Evolutionary conservation across 2,329 filamentous ascomycete genomes (phyloP).

Genomic region (Fusarium longipes): DNA sequence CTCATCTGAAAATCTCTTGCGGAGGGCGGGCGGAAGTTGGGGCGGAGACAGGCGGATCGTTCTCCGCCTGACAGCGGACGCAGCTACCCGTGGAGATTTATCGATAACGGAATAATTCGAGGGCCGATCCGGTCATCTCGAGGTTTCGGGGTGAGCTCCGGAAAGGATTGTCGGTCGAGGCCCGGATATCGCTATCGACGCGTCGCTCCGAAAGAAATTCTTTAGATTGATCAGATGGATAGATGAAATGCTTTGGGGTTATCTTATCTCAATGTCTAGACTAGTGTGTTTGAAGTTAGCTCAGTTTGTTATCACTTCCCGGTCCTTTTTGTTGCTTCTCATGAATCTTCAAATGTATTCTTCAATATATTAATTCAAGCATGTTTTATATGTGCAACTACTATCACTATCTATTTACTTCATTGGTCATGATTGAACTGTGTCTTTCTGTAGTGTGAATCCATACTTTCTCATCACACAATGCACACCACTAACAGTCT

Average conservation of each 20-base stretch:
- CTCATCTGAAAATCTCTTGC: constrained; percentile 26
- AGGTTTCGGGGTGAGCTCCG: not conserved
- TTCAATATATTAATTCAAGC: not conserved
- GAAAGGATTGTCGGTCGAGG: not conserved
- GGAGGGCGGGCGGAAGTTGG: constrained; percentile 18
- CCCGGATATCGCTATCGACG: not conserved
- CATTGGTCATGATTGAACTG: no score
- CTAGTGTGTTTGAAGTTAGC: not conserved
- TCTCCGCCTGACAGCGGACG: constrained; percentile 3
- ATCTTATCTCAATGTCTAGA: not conserved
- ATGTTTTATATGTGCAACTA: no score
- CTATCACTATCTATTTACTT: no score
- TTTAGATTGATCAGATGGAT: no score
- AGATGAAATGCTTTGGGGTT: not conserved
- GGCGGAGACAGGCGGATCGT: constrained; percentile 30
- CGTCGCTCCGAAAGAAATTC: no score
- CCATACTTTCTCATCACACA: no score
- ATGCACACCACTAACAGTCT: no score
- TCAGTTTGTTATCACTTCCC: not conserved
- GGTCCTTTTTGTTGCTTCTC: not conserved
- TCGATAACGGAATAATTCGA: not conserved
- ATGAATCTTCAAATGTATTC: not conserved
- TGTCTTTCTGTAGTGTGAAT: no score
- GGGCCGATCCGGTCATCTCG: not conserved
- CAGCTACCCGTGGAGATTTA: not conserved